phyloP scores from a whole-genome alignment of 2,329 filamentous ascomycete genomes.

The Xylaria sp. region DNA sequence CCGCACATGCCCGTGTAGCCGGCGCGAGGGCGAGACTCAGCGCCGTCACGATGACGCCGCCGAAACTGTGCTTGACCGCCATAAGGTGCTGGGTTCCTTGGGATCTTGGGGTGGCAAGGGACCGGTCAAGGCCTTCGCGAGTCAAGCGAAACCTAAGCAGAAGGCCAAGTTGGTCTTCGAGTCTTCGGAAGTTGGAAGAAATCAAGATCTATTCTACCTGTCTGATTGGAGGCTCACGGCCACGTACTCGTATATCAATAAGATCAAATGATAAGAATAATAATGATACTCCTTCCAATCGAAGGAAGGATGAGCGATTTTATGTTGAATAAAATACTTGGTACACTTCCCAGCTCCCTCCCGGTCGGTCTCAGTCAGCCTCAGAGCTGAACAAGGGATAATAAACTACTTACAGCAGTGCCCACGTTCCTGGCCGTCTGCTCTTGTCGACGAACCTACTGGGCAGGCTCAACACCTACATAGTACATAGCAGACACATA shows the following conservation, averaged over 20 bases:
- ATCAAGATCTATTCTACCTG: background rate
- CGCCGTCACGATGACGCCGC: conserved; percentile 20
- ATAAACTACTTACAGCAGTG: background rate
- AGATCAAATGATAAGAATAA: too few relatives aligned
- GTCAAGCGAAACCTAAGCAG: background rate
- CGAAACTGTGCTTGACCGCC: conserved; percentile 27
- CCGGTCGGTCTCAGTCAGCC: background rate
- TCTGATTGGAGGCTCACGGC: background rate
- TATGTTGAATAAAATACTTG: background rate
- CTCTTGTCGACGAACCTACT: background rate
- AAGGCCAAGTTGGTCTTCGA: background rate
- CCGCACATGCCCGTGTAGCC: conserved; percentile 52
- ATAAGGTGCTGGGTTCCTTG: conserved; percentile 5
- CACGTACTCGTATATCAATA: too few relatives aligned
- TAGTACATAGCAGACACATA: too few relatives aligned
- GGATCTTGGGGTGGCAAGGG: too few relatives aligned
- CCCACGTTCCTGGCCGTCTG: background rate
- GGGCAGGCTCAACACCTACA: background rate
- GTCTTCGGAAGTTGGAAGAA: background rate
- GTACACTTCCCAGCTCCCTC: background rate
- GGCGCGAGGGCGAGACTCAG: conserved; percentile 39
- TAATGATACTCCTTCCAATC: background rate
- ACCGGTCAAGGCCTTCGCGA: background rate
- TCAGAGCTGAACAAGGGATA: background rate
- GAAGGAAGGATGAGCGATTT: conserved; percentile 3